These are phyloP conservation scores for Verbascum thapsus DNA, from an alignment of 257 asterid species.

Conservation along the genomic window DNA sequence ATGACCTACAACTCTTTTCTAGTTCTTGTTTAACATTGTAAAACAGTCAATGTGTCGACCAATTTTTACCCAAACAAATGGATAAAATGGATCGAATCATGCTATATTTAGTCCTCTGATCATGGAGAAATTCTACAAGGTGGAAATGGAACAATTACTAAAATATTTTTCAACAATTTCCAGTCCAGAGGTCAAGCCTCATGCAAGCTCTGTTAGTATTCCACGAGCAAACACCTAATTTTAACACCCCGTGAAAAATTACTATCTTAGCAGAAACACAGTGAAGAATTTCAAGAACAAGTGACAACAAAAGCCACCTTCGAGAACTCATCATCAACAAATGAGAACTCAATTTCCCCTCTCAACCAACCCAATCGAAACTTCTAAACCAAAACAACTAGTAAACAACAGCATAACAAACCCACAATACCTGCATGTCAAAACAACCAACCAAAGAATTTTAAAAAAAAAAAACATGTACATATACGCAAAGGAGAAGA, in stretches of 20 bases:
- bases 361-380: constrained; percentile 5
- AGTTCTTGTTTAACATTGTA: constrained; percentile 8
- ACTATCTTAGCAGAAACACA: constrained; percentile 13
- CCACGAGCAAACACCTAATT: background rate
- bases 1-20: background rate
- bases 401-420: background rate
- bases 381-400: background rate
- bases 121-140: background rate
- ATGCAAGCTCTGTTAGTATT: background rate
- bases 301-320: constrained; percentile 3
- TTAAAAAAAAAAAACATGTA: constrained; percentile 20
- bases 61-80: background rate
- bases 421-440: background rate
- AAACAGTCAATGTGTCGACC: background rate
- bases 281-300: constrained; percentile 9
- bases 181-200: no score
- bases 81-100: background rate
- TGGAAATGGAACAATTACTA: no score
- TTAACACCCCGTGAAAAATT: no score
- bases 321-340: constrained; percentile 17
- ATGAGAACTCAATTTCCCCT: background rate
- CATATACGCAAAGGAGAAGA: background rate
- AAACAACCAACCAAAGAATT: constrained; percentile 7
- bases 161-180: no score
- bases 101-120: background rate